Conservation (phyloP, 106 monocot species). For the Hemerocallis citrina region DNA sequence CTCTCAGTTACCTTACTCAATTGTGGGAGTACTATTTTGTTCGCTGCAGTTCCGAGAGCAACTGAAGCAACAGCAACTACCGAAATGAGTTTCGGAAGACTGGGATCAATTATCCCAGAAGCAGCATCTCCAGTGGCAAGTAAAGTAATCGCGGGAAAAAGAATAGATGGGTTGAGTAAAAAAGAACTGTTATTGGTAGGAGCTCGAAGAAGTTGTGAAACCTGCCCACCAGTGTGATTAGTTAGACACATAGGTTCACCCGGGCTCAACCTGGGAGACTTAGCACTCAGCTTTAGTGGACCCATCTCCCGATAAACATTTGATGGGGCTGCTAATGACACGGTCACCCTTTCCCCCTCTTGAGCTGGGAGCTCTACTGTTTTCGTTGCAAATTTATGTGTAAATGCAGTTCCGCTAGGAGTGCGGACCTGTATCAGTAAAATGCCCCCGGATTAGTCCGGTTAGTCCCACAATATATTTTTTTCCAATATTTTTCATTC, state of each 20-base stretch:
- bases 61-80: constrained; percentile 54
- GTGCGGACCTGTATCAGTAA: constrained; percentile 47
- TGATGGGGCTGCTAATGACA: constrained; percentile 63
- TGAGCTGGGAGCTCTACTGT: constrained; percentile 93
- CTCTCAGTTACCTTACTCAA: constrained; percentile 56
- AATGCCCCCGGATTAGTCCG: background rate
- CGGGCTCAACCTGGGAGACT: constrained; percentile 42
- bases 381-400: constrained; percentile 77
- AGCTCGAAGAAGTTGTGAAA: constrained; percentile 64
- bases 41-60: constrained; percentile 53
- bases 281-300: constrained; percentile 55
- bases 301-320: constrained; percentile 56
- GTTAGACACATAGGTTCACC: constrained; percentile 84
- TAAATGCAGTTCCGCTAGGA: constrained; percentile 73
- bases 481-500: background rate
- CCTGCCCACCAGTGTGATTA: constrained; percentile 70
- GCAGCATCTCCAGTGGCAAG: constrained; percentile 78
- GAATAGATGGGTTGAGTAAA: constrained; percentile 44
- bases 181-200: constrained; percentile 41
- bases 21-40: constrained; percentile 59
- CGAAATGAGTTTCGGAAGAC: constrained; percentile 56
- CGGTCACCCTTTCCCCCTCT: constrained; percentile 91
- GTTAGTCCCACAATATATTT: background rate
- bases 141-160: constrained; percentile 67
- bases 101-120: constrained; percentile 67